Evolutionary conservation across 1,284 basidiomycete genomes (phyloP), one percentile per base, ranked within the genome.

Genomic region (Lignosus rhinocerotis): DNA sequence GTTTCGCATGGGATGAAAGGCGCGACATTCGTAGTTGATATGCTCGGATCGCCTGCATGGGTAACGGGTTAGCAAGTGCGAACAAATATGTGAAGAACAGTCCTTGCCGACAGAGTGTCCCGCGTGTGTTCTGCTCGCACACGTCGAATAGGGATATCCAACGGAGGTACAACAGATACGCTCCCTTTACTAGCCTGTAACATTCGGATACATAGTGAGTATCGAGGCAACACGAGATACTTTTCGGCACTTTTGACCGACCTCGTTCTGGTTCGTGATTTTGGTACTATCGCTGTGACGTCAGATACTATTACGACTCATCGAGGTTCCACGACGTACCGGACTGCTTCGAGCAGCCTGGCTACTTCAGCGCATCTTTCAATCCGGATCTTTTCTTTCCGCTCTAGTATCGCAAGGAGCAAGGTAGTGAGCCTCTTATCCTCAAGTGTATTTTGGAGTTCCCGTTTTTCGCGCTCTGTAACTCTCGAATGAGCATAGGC

Each of bases 381-480:
- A 1, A 50, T 53, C 0, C 62, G 62, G 16, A 66, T 57, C 12
- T 46, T 55, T 38, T 63, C 62, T 36, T 67, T 67, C 16, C 48
- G 54, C 36, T 67, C 61, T 6, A 67, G 44, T 2, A 66, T 48
- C 33, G 58, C 42, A 9, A 67, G 39, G 1, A 67, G 51, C 6
- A 61, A 25, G 16, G 16, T 43, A 0, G 59, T 55, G 8, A 48
- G 11, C 7, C 58, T 56, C 48, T 63, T 61, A 14, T 53, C 44
- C 16, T 63, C 56, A 5, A 64, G 55, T 5, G 21, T 41, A 7
- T 12, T 19, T 39, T 62, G 62, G 16, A 64, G 34, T 6, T 36
- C 17, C 6, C 21, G 42, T 4, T 36, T 38, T 21, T 66, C 61
- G 30, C 25, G 32, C 39, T 67, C 66, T 66, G 17, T 33, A 6